Conservation (phyloP, 305 asterid species). For the Ilex paraguariensis region DNA sequence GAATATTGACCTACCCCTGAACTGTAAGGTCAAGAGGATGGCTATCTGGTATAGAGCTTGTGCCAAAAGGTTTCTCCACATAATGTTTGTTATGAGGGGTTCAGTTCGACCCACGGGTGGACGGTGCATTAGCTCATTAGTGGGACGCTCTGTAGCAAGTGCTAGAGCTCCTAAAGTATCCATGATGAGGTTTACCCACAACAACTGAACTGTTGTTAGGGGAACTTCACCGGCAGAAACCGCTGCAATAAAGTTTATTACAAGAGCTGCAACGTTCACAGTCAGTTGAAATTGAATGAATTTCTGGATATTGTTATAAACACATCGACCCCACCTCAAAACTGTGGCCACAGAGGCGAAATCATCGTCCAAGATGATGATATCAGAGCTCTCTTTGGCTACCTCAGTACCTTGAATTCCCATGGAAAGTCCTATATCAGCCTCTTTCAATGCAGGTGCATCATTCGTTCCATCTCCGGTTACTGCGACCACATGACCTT, state of each 20-base stretch:
- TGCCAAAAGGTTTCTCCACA: constrained; percentile 7
- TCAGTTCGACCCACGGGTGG: constrained; percentile 4
- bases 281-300: constrained; percentile 8
- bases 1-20: constrained; percentile 4
- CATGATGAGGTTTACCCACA: constrained; percentile 7
- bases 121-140: constrained; percentile 1
- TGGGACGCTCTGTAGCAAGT: constrained; percentile 4
- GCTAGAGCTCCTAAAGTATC: constrained; percentile 2
- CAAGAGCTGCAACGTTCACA: constrained; percentile 8
- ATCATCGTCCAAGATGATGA: constrained; percentile 5
- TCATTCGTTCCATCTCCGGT: constrained; percentile 54
- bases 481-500: constrained; percentile 56
- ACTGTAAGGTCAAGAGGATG: constrained; percentile 1
- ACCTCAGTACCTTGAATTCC: constrained; percentile 49
- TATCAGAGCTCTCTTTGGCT: constrained; percentile 5
- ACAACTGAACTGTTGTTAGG: neutral
- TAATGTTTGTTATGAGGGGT: constrained; percentile 3
- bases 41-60: neutral
- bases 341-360: constrained; percentile 1
- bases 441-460: constrained; percentile 52
- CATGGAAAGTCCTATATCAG: constrained; percentile 44
- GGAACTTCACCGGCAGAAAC: constrained; percentile 6
- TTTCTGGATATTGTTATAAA: constrained; percentile 4
- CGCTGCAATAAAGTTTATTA: constrained; percentile 1
- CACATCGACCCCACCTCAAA: constrained; percentile 6